A percentile compares a stretch with the other conserved stretches of the same genome.
phyloP scores from a whole-genome alignment of 164 flowering plant genomes.

The Cinnamomum chago region DNA sequence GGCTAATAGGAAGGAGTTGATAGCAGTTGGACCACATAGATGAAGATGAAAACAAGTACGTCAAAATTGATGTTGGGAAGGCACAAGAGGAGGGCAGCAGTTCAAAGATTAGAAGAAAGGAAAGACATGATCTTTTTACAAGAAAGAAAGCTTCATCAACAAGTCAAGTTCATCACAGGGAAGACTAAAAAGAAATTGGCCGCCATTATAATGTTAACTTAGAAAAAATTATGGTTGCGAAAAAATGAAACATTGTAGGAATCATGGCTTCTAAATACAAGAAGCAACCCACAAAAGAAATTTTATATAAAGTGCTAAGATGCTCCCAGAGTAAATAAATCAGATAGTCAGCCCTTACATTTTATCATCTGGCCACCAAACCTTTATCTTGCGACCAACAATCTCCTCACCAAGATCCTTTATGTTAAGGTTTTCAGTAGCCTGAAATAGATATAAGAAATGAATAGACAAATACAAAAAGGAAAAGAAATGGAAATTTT shows the following conservation, averaged over 20 bases:
- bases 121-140: too few species aligned
- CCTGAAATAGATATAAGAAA: background rate
- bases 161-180: too few species aligned
- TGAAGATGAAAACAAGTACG: too few species aligned
- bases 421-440: background rate
- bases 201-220: too few species aligned
- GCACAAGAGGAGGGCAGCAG: too few species aligned
- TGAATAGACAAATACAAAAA: background rate
- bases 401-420: slow-evolving; percentile 39
- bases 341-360: slow-evolving; percentile 37
- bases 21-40: too few species aligned
- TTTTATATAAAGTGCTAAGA: background rate
- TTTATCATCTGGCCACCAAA: slow-evolving; percentile 80
- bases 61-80: too few species aligned
- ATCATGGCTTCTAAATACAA: background rate
- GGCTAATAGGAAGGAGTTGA: too few species aligned
- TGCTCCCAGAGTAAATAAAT: background rate
- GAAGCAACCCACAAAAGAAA: background rate
- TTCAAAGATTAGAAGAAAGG: too few species aligned
- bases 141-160: too few species aligned
- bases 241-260: background rate
- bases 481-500: background rate
- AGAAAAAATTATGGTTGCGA: too few species aligned
- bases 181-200: too few species aligned
- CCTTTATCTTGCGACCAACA: slow-evolving; percentile 62